Percentiles rank a stretch among this genome's conserved stretches.
Conservation (phyloP, 2,329 filamentous ascomycete genomes). For the Leptographium flavum region DNA sequence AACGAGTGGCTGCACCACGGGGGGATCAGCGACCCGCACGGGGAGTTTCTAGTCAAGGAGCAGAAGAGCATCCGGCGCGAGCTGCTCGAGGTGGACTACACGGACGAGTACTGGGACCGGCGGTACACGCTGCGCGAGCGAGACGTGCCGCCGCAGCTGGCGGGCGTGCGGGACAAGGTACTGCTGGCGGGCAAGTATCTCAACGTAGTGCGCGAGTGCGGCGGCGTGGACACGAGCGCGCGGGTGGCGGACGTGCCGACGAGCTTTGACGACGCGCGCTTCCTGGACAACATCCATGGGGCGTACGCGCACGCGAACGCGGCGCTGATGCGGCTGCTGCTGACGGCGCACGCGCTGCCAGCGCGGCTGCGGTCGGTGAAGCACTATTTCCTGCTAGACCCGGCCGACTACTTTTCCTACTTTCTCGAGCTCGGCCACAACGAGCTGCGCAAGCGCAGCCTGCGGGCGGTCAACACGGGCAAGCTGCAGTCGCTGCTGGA, state of each 20-base stretch:
- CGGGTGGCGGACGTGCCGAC: slow-evolving; percentile 76
- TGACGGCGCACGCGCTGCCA: slow-evolving; percentile 85
- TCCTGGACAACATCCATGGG: slow-evolving; percentile 88
- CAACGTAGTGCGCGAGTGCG: slow-evolving; percentile 93
- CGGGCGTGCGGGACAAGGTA: slow-evolving; percentile 85
- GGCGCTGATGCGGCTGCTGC: slow-evolving; percentile 74
- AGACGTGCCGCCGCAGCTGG: slow-evolving; percentile 82
- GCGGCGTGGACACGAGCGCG: slow-evolving; percentile 86
- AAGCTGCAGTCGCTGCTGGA: slow-evolving; percentile 96
- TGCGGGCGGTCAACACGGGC: slow-evolving; percentile 75
- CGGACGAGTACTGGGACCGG: slow-evolving; percentile 98
- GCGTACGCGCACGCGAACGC: slow-evolving; percentile 94
- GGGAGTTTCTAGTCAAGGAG: slow-evolving; percentile 89
- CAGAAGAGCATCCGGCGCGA: slow-evolving; percentile 90
- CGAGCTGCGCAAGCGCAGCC: slow-evolving; percentile 84
- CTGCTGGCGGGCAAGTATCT: slow-evolving; percentile 92
- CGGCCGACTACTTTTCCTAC: slow-evolving; percentile 95
- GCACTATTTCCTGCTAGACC: slow-evolving; percentile 97
- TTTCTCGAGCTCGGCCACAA: slow-evolving; percentile 86
- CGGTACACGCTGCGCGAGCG: slow-evolving; percentile 88
- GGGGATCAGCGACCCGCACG: slow-evolving; percentile 84
- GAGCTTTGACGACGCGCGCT: slow-evolving; percentile 82
- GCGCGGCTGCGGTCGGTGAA: slow-evolving; percentile 81
- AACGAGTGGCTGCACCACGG: slow-evolving; percentile 98
- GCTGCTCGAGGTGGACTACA: slow-evolving; percentile 87